A percentile compares a stretch with the other conserved stretches of the same genome.
phyloP scores from a whole-genome alignment of 2,329 filamentous ascomycete species.

The Colletotrichum limetticola region DNA sequence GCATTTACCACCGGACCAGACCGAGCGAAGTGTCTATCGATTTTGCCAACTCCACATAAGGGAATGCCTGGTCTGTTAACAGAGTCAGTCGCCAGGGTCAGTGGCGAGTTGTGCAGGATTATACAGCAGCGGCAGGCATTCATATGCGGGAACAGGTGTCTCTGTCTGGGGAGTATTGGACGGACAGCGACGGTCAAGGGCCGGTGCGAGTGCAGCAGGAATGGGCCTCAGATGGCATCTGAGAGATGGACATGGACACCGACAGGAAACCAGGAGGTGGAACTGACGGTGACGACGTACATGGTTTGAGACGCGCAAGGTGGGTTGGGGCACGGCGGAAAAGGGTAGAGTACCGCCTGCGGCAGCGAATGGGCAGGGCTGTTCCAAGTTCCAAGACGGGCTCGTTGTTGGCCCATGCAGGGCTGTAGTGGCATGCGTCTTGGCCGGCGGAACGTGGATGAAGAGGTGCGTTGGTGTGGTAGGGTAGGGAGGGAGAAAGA shows the following conservation, averaged over 20 bases:
- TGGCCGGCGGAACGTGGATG: constrained; percentile 27
- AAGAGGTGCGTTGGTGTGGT: constrained; percentile 5
- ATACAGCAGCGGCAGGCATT: constrained; percentile 5
- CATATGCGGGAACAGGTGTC: constrained; percentile 16
- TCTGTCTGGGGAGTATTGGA: constrained; percentile 25
- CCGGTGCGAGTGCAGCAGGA: background rate
- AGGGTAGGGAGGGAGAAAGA: constrained; percentile 5
- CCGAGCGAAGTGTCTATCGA: constrained; percentile 33
- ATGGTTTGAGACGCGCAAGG: constrained; percentile 36
- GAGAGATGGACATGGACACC: constrained; percentile 17
- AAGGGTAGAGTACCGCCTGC: constrained; percentile 32
- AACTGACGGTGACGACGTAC: constrained; percentile 34
- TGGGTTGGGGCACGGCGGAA: constrained; percentile 32
- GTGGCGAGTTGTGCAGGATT: constrained; percentile 29
- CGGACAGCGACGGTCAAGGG: background rate
- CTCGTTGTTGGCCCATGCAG: constrained; percentile 33
- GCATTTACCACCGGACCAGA: constrained; percentile 31
- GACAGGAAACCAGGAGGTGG: constrained; percentile 34
- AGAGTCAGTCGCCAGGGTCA: constrained; percentile 32
- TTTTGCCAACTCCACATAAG: constrained; percentile 26
- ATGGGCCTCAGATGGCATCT: constrained; percentile 34
- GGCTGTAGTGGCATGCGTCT: constrained; percentile 34
- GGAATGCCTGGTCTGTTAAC: constrained; percentile 20
- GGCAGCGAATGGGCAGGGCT: constrained; percentile 33
- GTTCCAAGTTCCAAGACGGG: constrained; percentile 33